Conservation (phyloP, 495 filamentous ascomycete species). For the Hypoxylon intermedium region DNA sequence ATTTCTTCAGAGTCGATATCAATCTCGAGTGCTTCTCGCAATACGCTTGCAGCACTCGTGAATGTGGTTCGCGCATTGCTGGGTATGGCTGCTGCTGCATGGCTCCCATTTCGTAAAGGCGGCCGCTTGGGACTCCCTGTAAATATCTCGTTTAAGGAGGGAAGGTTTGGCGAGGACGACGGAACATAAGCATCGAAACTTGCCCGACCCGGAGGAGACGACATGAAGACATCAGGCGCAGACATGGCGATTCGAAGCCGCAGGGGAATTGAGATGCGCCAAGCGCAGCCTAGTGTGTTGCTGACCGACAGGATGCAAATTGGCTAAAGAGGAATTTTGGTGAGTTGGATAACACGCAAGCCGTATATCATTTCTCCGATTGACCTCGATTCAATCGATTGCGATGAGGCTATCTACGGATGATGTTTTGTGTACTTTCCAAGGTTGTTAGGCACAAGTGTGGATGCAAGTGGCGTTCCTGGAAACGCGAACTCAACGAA, state of each 20-base stretch:
- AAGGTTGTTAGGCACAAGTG: too few species aligned
- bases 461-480: not conserved
- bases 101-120: constrained; percentile 44
- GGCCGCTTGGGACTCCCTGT: constrained; percentile 42
- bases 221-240: constrained; percentile 42
- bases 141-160: constrained; percentile 51
- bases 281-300: constrained; percentile 45
- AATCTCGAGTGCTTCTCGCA: constrained; percentile 41
- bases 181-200: constrained; percentile 38
- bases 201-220: constrained; percentile 45
- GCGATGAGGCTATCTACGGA: not conserved
- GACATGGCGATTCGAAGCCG: constrained; percentile 46
- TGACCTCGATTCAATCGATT: not conserved
- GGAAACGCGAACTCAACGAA: not conserved
- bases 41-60: constrained; percentile 50
- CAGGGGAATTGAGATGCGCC: constrained; percentile 43
- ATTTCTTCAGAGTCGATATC: constrained; percentile 41
- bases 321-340: not conserved
- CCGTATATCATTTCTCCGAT: too few species aligned
- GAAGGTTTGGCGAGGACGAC: constrained; percentile 57
- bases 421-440: constrained; percentile 19
- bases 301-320: constrained; percentile 39
- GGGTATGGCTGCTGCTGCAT: constrained; percentile 45
- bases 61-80: constrained; percentile 44
- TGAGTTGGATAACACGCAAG: not conserved